Percentiles rank a stretch among this genome's conserved stretches.
phyloP scores from a whole-genome alignment of 1,139 yeast species.

The Tardiomyces digboiensis region DNA sequence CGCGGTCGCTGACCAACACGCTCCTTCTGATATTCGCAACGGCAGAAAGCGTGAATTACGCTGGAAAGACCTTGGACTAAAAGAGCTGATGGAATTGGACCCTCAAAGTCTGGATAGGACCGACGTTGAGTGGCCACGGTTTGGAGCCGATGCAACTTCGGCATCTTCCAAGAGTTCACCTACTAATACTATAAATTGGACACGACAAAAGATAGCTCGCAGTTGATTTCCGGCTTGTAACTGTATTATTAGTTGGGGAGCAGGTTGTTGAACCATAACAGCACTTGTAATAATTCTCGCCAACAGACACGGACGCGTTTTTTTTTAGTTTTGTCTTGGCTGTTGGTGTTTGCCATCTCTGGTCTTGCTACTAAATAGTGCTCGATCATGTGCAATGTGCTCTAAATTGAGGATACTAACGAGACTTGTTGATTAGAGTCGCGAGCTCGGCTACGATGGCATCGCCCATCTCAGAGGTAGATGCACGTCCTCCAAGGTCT shows the following conservation, averaged over 20 bases:
- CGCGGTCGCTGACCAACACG: conserved; percentile 11
- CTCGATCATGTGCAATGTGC: too few species aligned
- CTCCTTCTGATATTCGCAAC: conserved; percentile 4
- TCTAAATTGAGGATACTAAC: too few species aligned
- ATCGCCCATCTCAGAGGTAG: conserved; percentile 73
- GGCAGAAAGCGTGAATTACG: conserved; percentile 15
- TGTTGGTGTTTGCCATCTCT: too few species aligned
- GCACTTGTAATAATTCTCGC: too few species aligned
- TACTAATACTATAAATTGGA: background rate
- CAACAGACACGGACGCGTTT: too few species aligned
- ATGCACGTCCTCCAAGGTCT: conserved; percentile 61
- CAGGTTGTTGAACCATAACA: too few species aligned
- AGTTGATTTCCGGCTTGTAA: background rate
- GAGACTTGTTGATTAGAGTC: too few species aligned
- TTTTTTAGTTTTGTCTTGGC: too few species aligned
- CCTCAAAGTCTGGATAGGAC: conserved; percentile 12
- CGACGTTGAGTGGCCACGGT: conserved; percentile 9
- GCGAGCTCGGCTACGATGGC: conserved; percentile 60
- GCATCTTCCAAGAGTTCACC: background rate
- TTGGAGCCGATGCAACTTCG: background rate
- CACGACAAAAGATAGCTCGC: background rate
- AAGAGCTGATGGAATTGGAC: conserved; percentile 15
- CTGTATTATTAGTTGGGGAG: too few species aligned
- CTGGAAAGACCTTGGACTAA: conserved; percentile 28
- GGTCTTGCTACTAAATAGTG: too few species aligned